These are phyloP conservation scores for Monsonia emarginata DNA, from an alignment of 441 rosid genomes.

Conservation along the genomic window DNA sequence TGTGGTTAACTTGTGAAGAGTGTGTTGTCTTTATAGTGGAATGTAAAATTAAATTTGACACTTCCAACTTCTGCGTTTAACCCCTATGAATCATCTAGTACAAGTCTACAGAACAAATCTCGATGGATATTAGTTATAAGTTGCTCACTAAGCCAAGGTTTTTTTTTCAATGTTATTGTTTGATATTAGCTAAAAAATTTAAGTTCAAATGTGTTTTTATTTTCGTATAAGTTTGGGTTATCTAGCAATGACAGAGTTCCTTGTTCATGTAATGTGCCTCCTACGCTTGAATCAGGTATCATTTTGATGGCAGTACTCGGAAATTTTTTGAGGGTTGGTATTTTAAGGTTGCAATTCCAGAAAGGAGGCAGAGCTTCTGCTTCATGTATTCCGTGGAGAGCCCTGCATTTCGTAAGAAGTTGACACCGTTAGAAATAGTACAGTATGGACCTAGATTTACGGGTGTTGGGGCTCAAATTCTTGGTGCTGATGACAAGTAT, in stretches of 20 bases:
- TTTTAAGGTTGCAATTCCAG: slow-evolving; percentile 80
- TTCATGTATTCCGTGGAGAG: slow-evolving; percentile 85
- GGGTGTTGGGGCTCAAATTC: slow-evolving; percentile 89
- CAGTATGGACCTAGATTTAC: slow-evolving; percentile 62
- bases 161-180: not conserved
- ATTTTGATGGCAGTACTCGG: slow-evolving; percentile 69
- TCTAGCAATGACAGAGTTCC: not conserved
- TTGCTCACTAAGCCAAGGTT: not conserved
- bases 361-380: slow-evolving; percentile 75
- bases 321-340: slow-evolving; percentile 93
- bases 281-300: slow-evolving; percentile 43
- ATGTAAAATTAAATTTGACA: not conserved
- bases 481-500: slow-evolving; percentile 78
- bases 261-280: not conserved
- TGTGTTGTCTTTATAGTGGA: not conserved
- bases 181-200: not conserved
- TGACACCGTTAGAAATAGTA: slow-evolving; percentile 42
- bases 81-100: not conserved
- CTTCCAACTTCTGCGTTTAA: not conserved
- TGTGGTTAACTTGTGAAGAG: no score
- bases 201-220: not conserved
- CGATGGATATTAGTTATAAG: not conserved
- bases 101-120: not conserved
- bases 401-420: slow-evolving; percentile 51
- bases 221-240: not conserved